A percentile compares a stretch with the other conserved stretches of the same genome.
Evolutionary conservation across 192 early-diverging fungal species (phyloP).

Genomic region (Mortierella claussenii): DNA sequence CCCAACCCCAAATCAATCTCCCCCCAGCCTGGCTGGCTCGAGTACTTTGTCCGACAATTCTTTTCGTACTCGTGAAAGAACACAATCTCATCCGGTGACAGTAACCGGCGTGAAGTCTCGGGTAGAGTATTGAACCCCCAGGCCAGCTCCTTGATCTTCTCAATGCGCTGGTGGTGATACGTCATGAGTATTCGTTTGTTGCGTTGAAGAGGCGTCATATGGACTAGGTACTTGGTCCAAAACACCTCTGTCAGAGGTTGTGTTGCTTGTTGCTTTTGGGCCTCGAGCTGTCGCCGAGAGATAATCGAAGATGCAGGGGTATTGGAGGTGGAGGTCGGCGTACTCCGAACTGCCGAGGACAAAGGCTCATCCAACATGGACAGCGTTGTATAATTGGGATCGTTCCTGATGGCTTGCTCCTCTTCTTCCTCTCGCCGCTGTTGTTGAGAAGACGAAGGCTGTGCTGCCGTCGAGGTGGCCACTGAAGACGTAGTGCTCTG

Average conservation of each 20-base stretch:
- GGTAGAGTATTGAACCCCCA: slow-evolving; percentile 60
- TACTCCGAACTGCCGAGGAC: too few relatives aligned
- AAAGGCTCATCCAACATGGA: slow-evolving; percentile 11
- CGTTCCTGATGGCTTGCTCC: not conserved
- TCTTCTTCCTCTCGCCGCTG: not conserved
- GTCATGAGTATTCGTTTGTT: slow-evolving; percentile 92
- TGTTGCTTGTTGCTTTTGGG: slow-evolving; percentile 15
- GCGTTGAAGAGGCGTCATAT: slow-evolving; percentile 69
- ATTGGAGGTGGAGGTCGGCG: slow-evolving; percentile 6
- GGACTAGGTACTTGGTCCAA: slow-evolving; percentile 56
- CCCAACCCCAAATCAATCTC: slow-evolving; percentile 82
- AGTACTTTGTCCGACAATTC: slow-evolving; percentile 71
- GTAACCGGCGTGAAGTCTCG: slow-evolving; percentile 15
- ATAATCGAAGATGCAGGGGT: slow-evolving; percentile 3
- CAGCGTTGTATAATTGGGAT: slow-evolving; percentile 31
- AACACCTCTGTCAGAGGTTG: slow-evolving; percentile 52
- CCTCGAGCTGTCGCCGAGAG: slow-evolving; percentile 11
- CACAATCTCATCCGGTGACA: slow-evolving; percentile 65
- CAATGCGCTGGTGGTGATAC: slow-evolving; percentile 81
- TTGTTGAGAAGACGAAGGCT: slow-evolving; percentile 6
- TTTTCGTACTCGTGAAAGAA: slow-evolving; percentile 74
- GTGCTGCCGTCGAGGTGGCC: not conserved
- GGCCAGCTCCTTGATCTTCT: slow-evolving; percentile 71
- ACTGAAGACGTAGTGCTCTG: not conserved
- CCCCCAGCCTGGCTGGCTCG: slow-evolving; percentile 57